A percentile compares a stretch with the other conserved stretches of the same genome.
Conservation (phyloP, 345 rosid species). For the Hevea brasiliensis region DNA sequence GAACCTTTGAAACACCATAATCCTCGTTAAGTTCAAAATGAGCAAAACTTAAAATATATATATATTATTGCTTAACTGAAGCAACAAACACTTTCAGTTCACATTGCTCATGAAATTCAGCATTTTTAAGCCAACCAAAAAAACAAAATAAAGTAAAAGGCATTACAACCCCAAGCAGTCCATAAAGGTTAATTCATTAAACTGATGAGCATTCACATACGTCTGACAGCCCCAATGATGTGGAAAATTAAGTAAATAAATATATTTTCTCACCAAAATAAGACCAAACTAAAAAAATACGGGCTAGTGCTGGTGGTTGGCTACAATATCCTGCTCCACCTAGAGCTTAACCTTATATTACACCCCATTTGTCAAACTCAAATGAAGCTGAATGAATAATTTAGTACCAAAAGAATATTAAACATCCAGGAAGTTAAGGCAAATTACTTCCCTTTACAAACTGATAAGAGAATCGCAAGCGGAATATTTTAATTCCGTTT, state of each 20-base stretch:
- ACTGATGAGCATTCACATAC: conserved; percentile 11
- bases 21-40: background rate
- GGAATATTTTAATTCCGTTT: background rate
- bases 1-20: conserved; percentile 34
- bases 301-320: background rate
- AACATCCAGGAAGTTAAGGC: background rate
- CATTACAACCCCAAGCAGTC: background rate
- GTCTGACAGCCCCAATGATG: no score
- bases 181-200: background rate
- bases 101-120: background rate
- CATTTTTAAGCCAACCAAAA: conserved; percentile 4
- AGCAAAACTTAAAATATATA: background rate
- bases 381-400: conserved; percentile 3
- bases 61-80: background rate
- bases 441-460: background rate
- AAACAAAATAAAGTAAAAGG: background rate
- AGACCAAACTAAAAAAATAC: no score
- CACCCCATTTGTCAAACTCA: background rate
- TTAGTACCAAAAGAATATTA: background rate
- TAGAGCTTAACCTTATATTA: background rate
- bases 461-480: background rate
- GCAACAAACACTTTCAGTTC: background rate
- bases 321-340: no score
- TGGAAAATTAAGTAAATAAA: background rate
- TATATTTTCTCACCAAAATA: background rate